phyloP scores from a whole-genome alignment of 2,329 filamentous ascomycete species.

The Endothia cerciana region DNA sequence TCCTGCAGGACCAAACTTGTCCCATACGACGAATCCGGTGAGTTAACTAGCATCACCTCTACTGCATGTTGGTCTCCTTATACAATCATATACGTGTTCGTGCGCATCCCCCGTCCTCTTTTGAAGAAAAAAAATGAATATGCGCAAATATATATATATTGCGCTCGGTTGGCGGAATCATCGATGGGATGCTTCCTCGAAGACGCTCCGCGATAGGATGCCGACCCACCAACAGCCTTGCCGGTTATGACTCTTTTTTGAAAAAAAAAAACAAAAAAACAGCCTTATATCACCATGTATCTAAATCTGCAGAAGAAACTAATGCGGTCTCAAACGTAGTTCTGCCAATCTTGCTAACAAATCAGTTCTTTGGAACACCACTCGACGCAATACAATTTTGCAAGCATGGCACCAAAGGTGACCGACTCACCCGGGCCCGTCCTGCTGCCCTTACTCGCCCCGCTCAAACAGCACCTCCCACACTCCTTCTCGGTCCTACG shows the following conservation, averaged over 20 bases:
- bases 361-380: neutral
- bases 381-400: neutral
- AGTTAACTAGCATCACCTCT: neutral
- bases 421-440: constrained; percentile 32
- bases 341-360: neutral
- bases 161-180: too few relatives aligned
- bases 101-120: neutral
- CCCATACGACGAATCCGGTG: too few relatives aligned
- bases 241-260: constrained; percentile 3
- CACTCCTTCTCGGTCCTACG: constrained; percentile 63
- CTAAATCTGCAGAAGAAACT: neutral
- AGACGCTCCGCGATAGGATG: constrained; percentile 1
- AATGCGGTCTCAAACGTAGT: neutral
- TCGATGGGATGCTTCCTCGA: neutral
- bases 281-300: neutral
- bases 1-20: too few relatives aligned
- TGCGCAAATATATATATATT: neutral
- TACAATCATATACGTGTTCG: neutral
- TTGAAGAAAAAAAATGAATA: neutral
- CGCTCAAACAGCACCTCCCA: constrained; percentile 57
- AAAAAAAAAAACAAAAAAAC: neutral
- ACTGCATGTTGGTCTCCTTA: neutral
- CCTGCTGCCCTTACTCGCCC: constrained; percentile 44
- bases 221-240: neutral
- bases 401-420: constrained; percentile 25